Evolutionary conservation across 768 basidiomycete genomes (phyloP), one percentile per base, ranked within the genome.

Genomic region (Mycena haematopus): DNA sequence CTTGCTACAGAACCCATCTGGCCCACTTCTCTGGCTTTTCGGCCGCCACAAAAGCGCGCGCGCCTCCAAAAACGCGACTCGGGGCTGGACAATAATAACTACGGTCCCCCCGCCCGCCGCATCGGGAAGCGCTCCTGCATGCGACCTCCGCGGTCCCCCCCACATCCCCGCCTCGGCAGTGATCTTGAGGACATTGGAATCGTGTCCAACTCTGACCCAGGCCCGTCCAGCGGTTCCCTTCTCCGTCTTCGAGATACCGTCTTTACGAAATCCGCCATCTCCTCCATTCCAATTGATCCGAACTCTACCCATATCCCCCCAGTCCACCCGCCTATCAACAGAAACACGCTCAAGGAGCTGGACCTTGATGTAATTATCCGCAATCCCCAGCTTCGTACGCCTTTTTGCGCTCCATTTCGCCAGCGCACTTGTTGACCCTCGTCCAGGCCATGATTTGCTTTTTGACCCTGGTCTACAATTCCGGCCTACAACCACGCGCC

Each of bases 361-460:
- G 94, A 97, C 73, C 79, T 96, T 21, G 85, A 89, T 60, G 86
- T 89, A 56, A 95, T 96, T 69, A 81, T 96, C 59, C 86, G 91
- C 51, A 95, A 95, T 74, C 92, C 93, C 24, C 93, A 95, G 72
- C 88, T 96, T 62, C 91, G 95, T 93, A 77, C 78, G 89, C 89
- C 22, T 15, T 68, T 45, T 56, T 56, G 29, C 54, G 8, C 42
- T 40, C 52, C 51, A 60, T 55, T 69, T 49, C 56, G 52, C 65
- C 65, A 9, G 6, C 65, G 60, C 63, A 65, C 61, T 58, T n/a
- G 49, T 31, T 50, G 54, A 66, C 61, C 56, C 56, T 44, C 60
- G 56, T 33, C 27, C 69, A 93, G 92, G 92, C 35, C 94, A 96
- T 69, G 94, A 96, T 76, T 82, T 96, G 63, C 84, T 96, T 67